Conservation (phyloP, 2,329 filamentous ascomycete species). For the Paecilomyces fulvus region DNA sequence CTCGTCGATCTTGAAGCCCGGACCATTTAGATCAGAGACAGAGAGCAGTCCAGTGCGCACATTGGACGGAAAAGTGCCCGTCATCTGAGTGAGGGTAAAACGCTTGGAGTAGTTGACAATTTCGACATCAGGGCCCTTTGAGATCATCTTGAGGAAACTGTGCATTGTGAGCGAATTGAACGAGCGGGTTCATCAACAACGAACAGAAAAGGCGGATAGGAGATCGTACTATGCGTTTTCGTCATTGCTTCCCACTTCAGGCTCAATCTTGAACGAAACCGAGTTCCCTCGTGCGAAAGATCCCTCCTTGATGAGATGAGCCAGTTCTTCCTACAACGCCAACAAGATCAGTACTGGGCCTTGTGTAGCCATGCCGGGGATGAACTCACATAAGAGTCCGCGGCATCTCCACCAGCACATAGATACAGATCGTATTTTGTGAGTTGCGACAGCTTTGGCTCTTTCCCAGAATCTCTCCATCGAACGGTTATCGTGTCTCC, state of each 20-base stretch:
- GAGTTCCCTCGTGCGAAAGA: slow-evolving; percentile 32
- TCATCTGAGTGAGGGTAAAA: slow-evolving; percentile 59
- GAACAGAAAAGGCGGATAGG: not conserved
- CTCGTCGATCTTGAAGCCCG: slow-evolving; percentile 6
- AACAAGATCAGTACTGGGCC: not conserved
- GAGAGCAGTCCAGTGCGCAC: slow-evolving; percentile 16
- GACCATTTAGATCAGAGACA: slow-evolving; percentile 16
- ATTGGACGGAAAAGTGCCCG: slow-evolving; percentile 45
- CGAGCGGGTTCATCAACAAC: not conserved
- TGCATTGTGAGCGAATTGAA: not conserved
- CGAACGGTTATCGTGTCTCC: slow-evolving; percentile 45
- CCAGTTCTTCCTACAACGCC: slow-evolving; percentile 31
- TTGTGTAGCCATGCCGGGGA: slow-evolving; percentile 1
- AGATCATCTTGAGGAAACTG: slow-evolving; percentile 53
- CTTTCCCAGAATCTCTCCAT: slow-evolving; percentile 49
- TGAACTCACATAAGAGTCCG: slow-evolving; percentile 36
- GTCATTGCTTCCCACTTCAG: slow-evolving; percentile 35
- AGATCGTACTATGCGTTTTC: slow-evolving; percentile 50
- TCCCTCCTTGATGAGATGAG: slow-evolving; percentile 29
- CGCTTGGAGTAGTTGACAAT: slow-evolving; percentile 54
- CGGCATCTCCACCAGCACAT: slow-evolving; percentile 51
- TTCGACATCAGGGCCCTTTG: slow-evolving; percentile 45
- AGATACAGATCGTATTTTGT: slow-evolving; percentile 51
- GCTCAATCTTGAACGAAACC: slow-evolving; percentile 38
- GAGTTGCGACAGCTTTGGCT: slow-evolving; percentile 44